These are phyloP conservation scores for Apostasia ramifera DNA, from an alignment of 106 monocot species.

Conservation along the genomic window DNA sequence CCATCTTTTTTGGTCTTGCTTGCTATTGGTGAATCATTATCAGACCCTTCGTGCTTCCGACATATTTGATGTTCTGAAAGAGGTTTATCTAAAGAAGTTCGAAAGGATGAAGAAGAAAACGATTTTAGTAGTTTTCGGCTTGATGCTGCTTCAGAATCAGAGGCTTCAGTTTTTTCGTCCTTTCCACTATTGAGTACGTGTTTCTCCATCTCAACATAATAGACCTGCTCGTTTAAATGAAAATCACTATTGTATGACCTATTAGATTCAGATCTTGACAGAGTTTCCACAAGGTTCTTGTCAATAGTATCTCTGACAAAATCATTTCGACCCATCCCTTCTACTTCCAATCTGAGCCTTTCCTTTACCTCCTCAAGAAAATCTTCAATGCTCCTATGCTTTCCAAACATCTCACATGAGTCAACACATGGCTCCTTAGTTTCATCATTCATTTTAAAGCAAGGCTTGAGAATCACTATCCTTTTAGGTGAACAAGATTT, in stretches of 20 bases:
- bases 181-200: slow-evolving; percentile 9
- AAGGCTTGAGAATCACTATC: slow-evolving; percentile 78
- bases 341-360: slow-evolving; percentile 63
- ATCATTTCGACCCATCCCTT: slow-evolving; percentile 37
- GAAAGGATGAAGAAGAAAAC: slow-evolving; percentile 69
- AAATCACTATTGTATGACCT: slow-evolving; percentile 36
- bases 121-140: slow-evolving; percentile 68
- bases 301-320: slow-evolving; percentile 46
- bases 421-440: slow-evolving; percentile 32
- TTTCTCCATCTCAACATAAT: slow-evolving; percentile 30
- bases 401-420: slow-evolving; percentile 37
- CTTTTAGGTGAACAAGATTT: slow-evolving; percentile 34
- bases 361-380: slow-evolving; percentile 89
- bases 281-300: slow-evolving; percentile 28
- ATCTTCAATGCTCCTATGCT: slow-evolving; percentile 44
- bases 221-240: slow-evolving; percentile 17
- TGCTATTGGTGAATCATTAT: slow-evolving; percentile 13
- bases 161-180: slow-evolving; percentile 1
- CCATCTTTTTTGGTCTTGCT: slow-evolving; percentile 54
- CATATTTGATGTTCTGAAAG: slow-evolving; percentile 38
- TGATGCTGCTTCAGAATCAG: slow-evolving; percentile 24
- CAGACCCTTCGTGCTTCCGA: slow-evolving; percentile 43
- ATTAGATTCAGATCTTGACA: slow-evolving; percentile 46
- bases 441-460: slow-evolving; percentile 39
- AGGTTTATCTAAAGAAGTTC: slow-evolving; percentile 61